phyloP scores from a whole-genome alignment of 345 rosid genomes.

The Firmiana major region DNA sequence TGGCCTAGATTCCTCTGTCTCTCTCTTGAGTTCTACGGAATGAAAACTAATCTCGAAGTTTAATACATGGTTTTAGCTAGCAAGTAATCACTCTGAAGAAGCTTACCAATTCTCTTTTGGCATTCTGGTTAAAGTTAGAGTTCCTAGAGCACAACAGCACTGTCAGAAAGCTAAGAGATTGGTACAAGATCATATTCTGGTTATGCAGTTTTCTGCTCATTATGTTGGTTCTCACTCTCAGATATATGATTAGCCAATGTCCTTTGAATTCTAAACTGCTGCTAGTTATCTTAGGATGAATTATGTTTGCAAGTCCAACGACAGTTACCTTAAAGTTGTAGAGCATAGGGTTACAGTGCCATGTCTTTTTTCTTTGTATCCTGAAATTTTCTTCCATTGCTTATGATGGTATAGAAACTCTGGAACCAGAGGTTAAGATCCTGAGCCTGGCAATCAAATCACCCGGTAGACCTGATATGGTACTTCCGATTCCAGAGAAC shows the following conservation, averaged over 20 bases:
- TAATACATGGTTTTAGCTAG: background rate
- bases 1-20: background rate
- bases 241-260: background rate
- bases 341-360: background rate
- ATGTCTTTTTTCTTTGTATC: too few relatives aligned
- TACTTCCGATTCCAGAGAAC: slow-evolving; percentile 52
- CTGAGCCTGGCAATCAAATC: slow-evolving; percentile 59
- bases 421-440: slow-evolving; percentile 82
- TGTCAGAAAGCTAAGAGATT: background rate
- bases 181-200: background rate
- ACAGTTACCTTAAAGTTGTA: background rate
- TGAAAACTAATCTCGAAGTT: background rate
- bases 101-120: background rate
- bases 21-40: background rate
- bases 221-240: background rate
- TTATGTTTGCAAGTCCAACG: background rate
- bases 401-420: slow-evolving; percentile 44
- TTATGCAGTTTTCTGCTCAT: background rate
- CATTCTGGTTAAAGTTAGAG: background rate
- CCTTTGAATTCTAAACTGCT: background rate
- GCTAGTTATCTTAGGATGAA: background rate
- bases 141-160: too few relatives aligned
- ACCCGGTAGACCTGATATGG: slow-evolving; percentile 66
- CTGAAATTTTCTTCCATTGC: slow-evolving; percentile 14
- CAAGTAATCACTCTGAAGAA: background rate